Percentiles rank a stretch among this genome's conserved stretches.
phyloP scores from a whole-genome alignment of 768 basidiomycete genomes.

The Amanita polypyramis region DNA sequence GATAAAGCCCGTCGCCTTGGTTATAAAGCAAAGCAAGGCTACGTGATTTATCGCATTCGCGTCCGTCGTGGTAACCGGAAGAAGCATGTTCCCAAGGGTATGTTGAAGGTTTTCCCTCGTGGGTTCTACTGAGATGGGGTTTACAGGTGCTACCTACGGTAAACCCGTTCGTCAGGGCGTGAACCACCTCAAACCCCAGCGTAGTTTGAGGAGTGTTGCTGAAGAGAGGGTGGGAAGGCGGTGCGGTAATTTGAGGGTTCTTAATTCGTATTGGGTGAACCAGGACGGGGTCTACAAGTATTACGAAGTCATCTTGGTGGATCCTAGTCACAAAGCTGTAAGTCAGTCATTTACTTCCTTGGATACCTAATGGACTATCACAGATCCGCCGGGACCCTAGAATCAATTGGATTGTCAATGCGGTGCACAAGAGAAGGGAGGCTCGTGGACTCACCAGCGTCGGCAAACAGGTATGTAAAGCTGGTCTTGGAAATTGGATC shows the following conservation, averaged over 20 bases:
- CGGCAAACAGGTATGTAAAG: conserved; percentile 77
- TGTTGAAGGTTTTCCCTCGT: conserved; percentile 11
- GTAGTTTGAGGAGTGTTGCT: conserved; percentile 83
- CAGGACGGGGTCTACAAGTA: conserved; percentile 99
- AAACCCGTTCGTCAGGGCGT: conserved; percentile 99
- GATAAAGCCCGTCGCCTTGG: conserved; percentile 98
- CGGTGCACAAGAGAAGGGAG: conserved; percentile 98
- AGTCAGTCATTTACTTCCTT: conserved; percentile 17
- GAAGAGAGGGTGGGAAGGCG: conserved; percentile 97
- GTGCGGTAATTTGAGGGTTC: conserved; percentile 91
- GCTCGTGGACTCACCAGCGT: conserved; percentile 94
- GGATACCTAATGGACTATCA: conserved; percentile 10
- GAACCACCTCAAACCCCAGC: conserved; percentile 98
- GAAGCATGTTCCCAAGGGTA: conserved; percentile 96
- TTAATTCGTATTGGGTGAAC: conserved; percentile 99
- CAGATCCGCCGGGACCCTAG: conserved; percentile 91
- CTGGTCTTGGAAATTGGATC: conserved; percentile 6
- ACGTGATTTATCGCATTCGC: conserved; percentile 94
- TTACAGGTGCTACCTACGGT: conserved; percentile 87
- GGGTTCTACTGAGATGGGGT: background rate
- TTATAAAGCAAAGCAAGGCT: conserved; percentile 99
- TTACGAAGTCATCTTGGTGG: conserved; percentile 97
- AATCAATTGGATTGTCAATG: conserved; percentile 98
- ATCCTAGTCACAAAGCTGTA: conserved; percentile 90
- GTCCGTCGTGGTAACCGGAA: conserved; percentile 98